Evolutionary conservation across 331 rosid genomes (phyloP), one percentile per base, ranked within the genome.

Genomic region (Quercus tomentella): DNA sequence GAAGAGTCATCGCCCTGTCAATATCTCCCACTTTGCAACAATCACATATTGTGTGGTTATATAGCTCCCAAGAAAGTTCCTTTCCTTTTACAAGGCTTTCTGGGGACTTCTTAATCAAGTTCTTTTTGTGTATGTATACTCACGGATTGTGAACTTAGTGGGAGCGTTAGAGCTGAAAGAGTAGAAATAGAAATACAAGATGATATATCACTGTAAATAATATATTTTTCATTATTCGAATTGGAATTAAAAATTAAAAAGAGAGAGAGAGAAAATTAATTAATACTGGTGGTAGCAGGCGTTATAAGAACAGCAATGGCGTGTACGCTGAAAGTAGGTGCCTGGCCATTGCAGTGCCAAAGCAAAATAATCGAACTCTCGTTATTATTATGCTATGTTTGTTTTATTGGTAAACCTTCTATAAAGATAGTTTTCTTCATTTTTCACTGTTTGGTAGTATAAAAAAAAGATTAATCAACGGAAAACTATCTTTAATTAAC

Each of bases 301-400:
- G 31, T 95, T 93, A 76, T 81, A 43, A 70, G 94, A 35, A 76
- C 97, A 95, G 77, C 99, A 95, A 41, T 85, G 25, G 69, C 57
- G 76, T 26, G 92, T 70, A 73, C 76, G 84, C n/a, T 25, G 82
- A 75, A 98, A 95, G 70, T 6, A 68, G 52, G 99, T 91, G 23
- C 85, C 91, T 3, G 99, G 97, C 98, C 99, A 95, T 87, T 90
- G 97, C 77, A 93, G 82, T n/a, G 99, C 90, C 86, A 95, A 77
- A 0, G 76, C 80, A 77, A 91, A 93, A 89, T 93, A 95, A 76
- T 95, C 99, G 80, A 93, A 95, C 72, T 95, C 98, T 76, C 98
- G 88, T 81, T 83, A 92, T 31, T 31, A 31, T 31, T 30, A 30
- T 23, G 3, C 30, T 26, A 2, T 26, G 30, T 2, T 26, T 26